Evolutionary conservation across 306 rosid species (phyloP).

Genomic region (Adenanthera pavonina): DNA sequence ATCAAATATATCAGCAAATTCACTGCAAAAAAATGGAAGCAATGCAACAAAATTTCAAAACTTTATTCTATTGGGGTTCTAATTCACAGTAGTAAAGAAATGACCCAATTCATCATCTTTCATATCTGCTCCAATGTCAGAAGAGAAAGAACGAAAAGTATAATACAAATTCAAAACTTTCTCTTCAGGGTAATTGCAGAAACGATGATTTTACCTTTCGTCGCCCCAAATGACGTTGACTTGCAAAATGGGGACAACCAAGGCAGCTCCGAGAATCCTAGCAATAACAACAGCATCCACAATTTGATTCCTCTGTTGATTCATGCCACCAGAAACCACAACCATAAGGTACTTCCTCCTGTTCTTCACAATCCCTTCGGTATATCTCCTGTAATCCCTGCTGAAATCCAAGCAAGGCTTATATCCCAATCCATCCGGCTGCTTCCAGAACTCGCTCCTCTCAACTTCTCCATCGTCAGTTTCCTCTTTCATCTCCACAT

Average conservation of each 20-base stretch:
- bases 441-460: slow-evolving; percentile 75
- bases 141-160: neutral
- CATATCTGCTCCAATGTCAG: neutral
- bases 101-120: neutral
- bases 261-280: slow-evolving; percentile 93
- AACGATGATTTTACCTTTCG: slow-evolving; percentile 69
- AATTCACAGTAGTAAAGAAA: neutral
- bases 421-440: slow-evolving; percentile 89
- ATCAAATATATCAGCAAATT: slow-evolving; percentile 93
- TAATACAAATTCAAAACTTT: neutral
- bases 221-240: slow-evolving; percentile 98
- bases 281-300: slow-evolving; percentile 99
- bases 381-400: slow-evolving; percentile 60
- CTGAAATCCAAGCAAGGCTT: slow-evolving; percentile 74
- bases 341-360: slow-evolving; percentile 80
- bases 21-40: slow-evolving; percentile 66
- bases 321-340: slow-evolving; percentile 96
- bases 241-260: slow-evolving; percentile 95
- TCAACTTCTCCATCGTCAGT: slow-evolving; percentile 22
- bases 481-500: slow-evolving; percentile 41
- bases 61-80: neutral
- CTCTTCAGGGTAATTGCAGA: neutral
- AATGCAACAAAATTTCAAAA: neutral
- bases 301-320: slow-evolving; percentile 98
- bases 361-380: slow-evolving; percentile 52